Conservation (phyloP, 768 basidiomycete species). For the Tricholoma matsutake region DNA sequence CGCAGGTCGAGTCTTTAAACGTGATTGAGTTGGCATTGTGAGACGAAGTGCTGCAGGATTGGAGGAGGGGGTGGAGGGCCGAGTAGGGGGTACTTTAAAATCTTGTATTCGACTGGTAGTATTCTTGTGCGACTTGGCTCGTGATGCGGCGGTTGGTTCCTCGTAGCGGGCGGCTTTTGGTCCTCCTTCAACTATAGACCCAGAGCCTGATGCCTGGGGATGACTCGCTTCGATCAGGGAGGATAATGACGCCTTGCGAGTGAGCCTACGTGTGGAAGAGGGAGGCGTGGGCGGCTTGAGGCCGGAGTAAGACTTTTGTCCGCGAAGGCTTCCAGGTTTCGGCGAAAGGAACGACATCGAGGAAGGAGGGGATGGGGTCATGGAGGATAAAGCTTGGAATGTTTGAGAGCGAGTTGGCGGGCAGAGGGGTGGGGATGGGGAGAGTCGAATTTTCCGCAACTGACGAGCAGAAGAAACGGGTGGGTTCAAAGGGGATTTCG, state of each 20-base stretch:
- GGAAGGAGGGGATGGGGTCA: constrained; percentile 44
- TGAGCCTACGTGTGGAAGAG: constrained; percentile 55
- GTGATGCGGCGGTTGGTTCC: constrained; percentile 77
- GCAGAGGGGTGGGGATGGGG: constrained; percentile 66
- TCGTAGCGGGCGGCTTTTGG: constrained; percentile 60
- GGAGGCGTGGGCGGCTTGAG: constrained; percentile 76
- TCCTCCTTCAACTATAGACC: constrained; percentile 33
- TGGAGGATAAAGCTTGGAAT: constrained; percentile 54
- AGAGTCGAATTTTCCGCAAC: constrained; percentile 62
- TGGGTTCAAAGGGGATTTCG: constrained; percentile 70
- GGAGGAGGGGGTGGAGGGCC: constrained; percentile 77
- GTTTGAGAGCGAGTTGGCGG: constrained; percentile 57
- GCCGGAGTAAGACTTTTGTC: constrained; percentile 81
- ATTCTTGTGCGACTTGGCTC: constrained; percentile 67
- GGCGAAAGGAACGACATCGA: constrained; percentile 58
- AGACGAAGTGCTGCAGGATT: constrained; percentile 75
- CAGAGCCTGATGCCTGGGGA: constrained; percentile 56
- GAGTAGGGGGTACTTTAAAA: constrained; percentile 68
- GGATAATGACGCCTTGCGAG: constrained; percentile 78
- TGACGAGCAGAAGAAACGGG: constrained; percentile 69
- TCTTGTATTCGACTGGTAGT: constrained; percentile 68
- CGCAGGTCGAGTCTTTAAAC: constrained; percentile 70
- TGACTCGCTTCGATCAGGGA: constrained; percentile 63
- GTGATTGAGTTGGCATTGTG: constrained; percentile 84
- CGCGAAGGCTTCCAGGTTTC: constrained; percentile 74